Base-by-base conservation (phyloP, 192 early-diverging fungal species). In the Coemansia sp. region DNA sequence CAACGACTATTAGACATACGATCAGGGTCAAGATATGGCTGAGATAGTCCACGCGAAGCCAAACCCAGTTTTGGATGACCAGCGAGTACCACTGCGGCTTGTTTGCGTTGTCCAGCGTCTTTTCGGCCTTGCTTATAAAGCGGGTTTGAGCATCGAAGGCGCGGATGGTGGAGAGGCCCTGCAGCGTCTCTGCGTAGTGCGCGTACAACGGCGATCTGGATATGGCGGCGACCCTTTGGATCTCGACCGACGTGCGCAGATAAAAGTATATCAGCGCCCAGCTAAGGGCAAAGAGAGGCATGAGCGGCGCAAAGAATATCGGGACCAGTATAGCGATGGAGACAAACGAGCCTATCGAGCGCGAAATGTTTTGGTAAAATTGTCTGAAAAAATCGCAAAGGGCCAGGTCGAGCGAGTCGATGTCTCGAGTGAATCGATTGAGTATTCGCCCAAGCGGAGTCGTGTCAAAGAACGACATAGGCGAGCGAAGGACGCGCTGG, bases 191-290 rank as follows among this genome's bases (percentile, higher is more conserved):
- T 7, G 86, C 67, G 57, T 95, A 88, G 65, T 90, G 91, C 0
- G 94, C 83, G 65, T 92, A 95, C 2, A 97, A 75, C 0, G 93
- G 90, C 3, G 88, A 89, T 27, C 91, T 83, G 19, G 92, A 74
- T 19, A 92, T 84, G 7, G 92, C 91, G 53, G 94, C 92, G 3
- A 98, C 72, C n/a, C 92, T 88, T 68, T 94, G 94, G 29, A 98
- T 59, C 72, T 97, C 94, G 27, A 93, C 88, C 0, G 89, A 91
- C 3, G 89, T 87, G 3, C 86, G 67, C 29, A 91, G 82, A 74
- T 95, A 98, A 35, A 93, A 78, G 10, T 78, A 65, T 22, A 91
- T 89, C 6, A 91, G 68, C 23, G 81, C 69, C 68, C 88, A 91
- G 76, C 95, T 94, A n/a, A 88, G 39, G 9, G 82, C 63, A 18